phyloP scores from a whole-genome alignment of 768 basidiomycete genomes.

The Phylloporus sp. region DNA sequence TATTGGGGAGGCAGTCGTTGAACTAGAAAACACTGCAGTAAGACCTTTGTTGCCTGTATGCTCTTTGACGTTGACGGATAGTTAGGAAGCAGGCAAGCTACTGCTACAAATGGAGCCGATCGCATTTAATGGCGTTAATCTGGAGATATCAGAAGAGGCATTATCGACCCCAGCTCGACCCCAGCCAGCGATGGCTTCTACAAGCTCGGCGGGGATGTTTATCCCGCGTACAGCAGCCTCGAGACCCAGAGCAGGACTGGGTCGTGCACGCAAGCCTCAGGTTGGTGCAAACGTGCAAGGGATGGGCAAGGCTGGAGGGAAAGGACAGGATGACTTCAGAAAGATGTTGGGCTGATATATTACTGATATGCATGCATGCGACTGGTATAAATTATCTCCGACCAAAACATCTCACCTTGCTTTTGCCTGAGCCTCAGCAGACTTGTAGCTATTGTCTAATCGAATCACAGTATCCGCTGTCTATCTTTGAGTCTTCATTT shows the following conservation, averaged over 20 bases:
- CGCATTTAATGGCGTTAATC: slow-evolving; percentile 55
- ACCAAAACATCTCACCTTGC: no score
- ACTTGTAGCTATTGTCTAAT: no score
- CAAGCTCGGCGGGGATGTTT: slow-evolving; percentile 50
- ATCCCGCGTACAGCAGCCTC: slow-evolving; percentile 64
- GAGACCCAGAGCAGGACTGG: slow-evolving; percentile 69
- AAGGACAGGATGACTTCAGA: slow-evolving; percentile 78
- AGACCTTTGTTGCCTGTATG: slow-evolving; percentile 19
- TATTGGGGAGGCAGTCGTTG: slow-evolving; percentile 57
- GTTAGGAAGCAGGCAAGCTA: slow-evolving; percentile 80
- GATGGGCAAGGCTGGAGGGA: slow-evolving; percentile 12
- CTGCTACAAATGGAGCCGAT: slow-evolving; percentile 71
- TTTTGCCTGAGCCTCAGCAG: no score
- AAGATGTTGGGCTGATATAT: slow-evolving; percentile 60
- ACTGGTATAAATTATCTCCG: no score
- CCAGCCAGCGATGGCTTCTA: slow-evolving; percentile 32
- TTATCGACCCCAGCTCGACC: slow-evolving; percentile 29
- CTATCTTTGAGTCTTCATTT: no score
- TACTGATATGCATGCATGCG: no score
- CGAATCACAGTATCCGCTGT: no score
- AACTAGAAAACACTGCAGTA: slow-evolving; percentile 64
- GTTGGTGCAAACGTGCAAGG: slow-evolving; percentile 13
- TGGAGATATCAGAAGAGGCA: slow-evolving; percentile 59
- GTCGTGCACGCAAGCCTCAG: slow-evolving; percentile 44
- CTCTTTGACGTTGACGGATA: neutral